phyloP scores from a whole-genome alignment of 2,329 filamentous ascomycete genomes.

The Aspergillus ustus region DNA sequence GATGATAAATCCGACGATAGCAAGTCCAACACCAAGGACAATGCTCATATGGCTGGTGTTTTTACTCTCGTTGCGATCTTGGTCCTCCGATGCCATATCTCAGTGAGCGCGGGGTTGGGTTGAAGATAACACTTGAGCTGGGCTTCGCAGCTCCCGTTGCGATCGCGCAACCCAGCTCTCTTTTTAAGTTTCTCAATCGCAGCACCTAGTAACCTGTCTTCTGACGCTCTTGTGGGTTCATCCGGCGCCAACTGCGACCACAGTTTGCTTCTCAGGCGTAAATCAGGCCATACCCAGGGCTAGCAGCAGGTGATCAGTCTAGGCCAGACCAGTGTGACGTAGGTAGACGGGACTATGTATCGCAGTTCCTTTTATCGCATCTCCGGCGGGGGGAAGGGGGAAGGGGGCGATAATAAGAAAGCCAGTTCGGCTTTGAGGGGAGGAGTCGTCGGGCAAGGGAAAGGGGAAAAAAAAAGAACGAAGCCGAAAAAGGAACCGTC shows the following conservation, averaged over 20 bases:
- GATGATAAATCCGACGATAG: conserved; percentile 36
- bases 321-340: background rate
- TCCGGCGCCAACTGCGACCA: background rate
- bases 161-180: background rate
- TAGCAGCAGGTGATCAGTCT: background rate
- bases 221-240: background rate
- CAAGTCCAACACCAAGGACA: conserved; percentile 38
- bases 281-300: background rate
- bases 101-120: conserved; percentile 5
- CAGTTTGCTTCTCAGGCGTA: background rate
- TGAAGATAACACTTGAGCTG: background rate
- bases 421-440: background rate
- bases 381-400: background rate
- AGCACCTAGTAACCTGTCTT: background rate
- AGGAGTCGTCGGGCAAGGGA: background rate
- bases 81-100: conserved; percentile 27
- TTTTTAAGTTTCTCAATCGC: background rate
- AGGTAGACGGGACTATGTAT: background rate
- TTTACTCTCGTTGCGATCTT: conserved; percentile 16
- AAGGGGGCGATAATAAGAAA: background rate
- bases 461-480: background rate
- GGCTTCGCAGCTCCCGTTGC: background rate
- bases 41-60: conserved; percentile 37
- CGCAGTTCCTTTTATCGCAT: background rate
- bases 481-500: background rate